Conservation (phyloP, 345 rosid genomes). For the Hypericum perforatum region DNA sequence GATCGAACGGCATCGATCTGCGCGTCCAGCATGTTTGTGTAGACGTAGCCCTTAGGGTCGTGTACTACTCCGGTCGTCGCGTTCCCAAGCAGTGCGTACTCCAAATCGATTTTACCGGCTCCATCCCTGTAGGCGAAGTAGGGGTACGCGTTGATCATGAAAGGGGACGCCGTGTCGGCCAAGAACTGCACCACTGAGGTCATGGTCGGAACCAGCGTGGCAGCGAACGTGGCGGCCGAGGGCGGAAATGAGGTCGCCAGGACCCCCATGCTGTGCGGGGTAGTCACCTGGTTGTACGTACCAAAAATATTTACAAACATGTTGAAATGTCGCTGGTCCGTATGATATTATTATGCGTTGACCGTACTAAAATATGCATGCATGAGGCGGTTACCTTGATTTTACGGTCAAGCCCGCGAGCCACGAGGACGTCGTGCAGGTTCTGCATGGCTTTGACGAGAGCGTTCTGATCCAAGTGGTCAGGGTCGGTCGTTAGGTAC, state of each 20-base stretch:
- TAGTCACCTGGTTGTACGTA: conserved; percentile 25
- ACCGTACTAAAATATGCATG: too few species aligned
- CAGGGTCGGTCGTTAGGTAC: conserved; percentile 36
- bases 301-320: too few species aligned
- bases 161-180: conserved; percentile 42
- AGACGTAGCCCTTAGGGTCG: conserved; percentile 43
- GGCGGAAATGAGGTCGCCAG: conserved; percentile 57
- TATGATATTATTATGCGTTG: too few species aligned
- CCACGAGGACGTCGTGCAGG: conserved; percentile 35
- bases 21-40: conserved; percentile 54
- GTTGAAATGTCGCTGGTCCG: too few species aligned
- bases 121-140: conserved; percentile 54
- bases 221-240: conserved; percentile 40
- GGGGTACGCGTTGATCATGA: conserved; percentile 61
- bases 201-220: conserved; percentile 38
- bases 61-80: conserved; percentile 25
- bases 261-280: conserved; percentile 58
- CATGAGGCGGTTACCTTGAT: conserved; percentile 37
- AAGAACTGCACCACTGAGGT: conserved; percentile 39
- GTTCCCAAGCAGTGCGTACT: conserved; percentile 49
- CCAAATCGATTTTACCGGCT: conserved; percentile 33
- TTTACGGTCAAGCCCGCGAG: conserved; percentile 49
- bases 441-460: conserved; percentile 49
- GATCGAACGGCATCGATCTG: conserved; percentile 53
- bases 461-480: conserved; percentile 29